Evolutionary conservation across 495 filamentous ascomycete genomes (phyloP).

Genomic region (Apiosordaria backusii): DNA sequence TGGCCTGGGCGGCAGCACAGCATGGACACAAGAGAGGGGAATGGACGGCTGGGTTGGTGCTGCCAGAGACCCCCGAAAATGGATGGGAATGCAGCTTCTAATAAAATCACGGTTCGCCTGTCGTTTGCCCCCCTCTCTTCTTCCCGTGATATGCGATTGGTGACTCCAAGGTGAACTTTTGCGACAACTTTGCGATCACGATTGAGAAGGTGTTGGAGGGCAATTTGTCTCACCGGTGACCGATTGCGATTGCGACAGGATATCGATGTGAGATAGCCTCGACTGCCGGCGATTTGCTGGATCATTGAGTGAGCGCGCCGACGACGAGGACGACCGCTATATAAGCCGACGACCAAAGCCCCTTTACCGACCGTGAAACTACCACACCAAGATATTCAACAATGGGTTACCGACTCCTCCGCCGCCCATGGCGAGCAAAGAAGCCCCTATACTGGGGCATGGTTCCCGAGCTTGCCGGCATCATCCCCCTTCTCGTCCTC

Average conservation of each 20-base stretch:
- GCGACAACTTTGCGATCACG: not conserved
- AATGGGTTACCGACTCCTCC: conserved; percentile 44
- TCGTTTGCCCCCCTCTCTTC: not conserved
- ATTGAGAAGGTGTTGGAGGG: not conserved
- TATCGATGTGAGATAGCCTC: not conserved
- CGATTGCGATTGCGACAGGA: not conserved
- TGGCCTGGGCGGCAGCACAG: conserved; percentile 24
- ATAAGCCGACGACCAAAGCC: not conserved
- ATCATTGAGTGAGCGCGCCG: not conserved
- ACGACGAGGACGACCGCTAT: not conserved
- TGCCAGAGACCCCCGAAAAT: not conserved
- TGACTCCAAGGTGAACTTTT: not conserved
- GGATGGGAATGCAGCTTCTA: not conserved
- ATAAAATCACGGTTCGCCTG: not conserved
- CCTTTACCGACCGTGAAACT: not conserved
- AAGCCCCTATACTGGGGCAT: conserved; percentile 63
- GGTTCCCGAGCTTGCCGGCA: conserved; percentile 63
- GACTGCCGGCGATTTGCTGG: not conserved
- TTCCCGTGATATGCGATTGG: not conserved
- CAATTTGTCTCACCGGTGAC: not conserved
- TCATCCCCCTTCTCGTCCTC: conserved; percentile 68
- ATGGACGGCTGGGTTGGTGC: not conserved
- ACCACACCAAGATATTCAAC: conserved; percentile 8
- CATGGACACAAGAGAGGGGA: not conserved
- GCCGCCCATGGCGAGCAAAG: conserved; percentile 62